A percentile compares a stretch with the other conserved stretches of the same genome.
These are phyloP conservation scores for Gynochthodes officinalis DNA, from an alignment of 257 asterid species.

Conservation along the genomic window DNA sequence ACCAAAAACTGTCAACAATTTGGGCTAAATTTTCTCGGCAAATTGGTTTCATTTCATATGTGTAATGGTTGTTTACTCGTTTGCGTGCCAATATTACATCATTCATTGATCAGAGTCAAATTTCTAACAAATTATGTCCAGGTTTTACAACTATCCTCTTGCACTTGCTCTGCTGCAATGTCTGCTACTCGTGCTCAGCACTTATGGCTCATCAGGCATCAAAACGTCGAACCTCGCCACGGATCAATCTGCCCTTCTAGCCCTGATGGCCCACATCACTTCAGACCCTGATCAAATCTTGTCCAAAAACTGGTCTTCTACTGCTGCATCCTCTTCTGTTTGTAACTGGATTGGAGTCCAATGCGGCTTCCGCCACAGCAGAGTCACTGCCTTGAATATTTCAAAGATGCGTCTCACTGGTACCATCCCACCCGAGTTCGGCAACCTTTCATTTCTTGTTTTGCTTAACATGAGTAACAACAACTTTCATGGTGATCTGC, in stretches of 20 bases:
- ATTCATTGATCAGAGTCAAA: no score
- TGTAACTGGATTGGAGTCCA: constrained; percentile 7
- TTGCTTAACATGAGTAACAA: background rate
- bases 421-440: background rate
- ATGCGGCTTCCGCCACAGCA: background rate
- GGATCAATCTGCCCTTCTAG: background rate
- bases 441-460: constrained; percentile 5
- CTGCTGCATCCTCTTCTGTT: background rate
- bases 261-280: background rate
- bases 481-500: background rate
- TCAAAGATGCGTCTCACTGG: background rate
- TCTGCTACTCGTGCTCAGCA: no score
- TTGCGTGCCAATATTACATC: no score
- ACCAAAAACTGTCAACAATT: no score
- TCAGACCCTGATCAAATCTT: background rate
- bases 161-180: no score
- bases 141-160: no score
- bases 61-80: no score
- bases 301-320: constrained; percentile 9
- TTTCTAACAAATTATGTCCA: no score
- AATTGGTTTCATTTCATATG: no score
- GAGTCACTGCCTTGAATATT: background rate
- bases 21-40: no score
- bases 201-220: no score
- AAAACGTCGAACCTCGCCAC: no score